phyloP scores from a whole-genome alignment of 106 monocot genomes.

The Dendrobium chrysotoxum region DNA sequence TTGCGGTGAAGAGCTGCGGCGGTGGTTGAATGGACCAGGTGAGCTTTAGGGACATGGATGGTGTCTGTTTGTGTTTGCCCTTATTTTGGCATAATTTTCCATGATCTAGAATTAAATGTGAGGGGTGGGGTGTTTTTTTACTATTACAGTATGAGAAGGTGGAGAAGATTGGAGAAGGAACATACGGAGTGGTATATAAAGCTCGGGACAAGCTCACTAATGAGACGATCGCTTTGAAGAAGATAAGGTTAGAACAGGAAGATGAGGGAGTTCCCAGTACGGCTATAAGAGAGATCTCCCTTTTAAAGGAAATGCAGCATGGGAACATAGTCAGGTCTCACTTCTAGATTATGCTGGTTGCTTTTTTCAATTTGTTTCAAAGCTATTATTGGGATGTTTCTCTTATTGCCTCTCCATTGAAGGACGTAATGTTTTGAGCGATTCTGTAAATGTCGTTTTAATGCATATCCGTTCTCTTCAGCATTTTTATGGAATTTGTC shows the following conservation, averaged over 20 bases:
- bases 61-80: not conserved
- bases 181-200: conserved; percentile 90
- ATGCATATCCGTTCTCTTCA: not conserved
- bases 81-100: not conserved
- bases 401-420: not conserved
- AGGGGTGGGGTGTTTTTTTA: not conserved
- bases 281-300: conserved; percentile 70
- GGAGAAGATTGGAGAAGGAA: conserved; percentile 76
- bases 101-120: not conserved
- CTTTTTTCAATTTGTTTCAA: not conserved
- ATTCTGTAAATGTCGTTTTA: not conserved
- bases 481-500: not conserved
- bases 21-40: conserved; percentile 4
- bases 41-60: not conserved
- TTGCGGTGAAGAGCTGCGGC: not conserved
- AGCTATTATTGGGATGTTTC: not conserved
- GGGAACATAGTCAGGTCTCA: conserved; percentile 51
- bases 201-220: conserved; percentile 56
- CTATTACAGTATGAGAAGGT: conserved; percentile 32
- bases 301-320: conserved; percentile 75
- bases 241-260: conserved; percentile 72
- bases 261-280: conserved; percentile 79
- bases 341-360: not conserved
- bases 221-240: conserved; percentile 73
- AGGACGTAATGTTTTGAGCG: not conserved